Evolutionary conservation across 1,284 basidiomycete genomes (phyloP).

Genomic region (Malassezia globosa): DNA sequence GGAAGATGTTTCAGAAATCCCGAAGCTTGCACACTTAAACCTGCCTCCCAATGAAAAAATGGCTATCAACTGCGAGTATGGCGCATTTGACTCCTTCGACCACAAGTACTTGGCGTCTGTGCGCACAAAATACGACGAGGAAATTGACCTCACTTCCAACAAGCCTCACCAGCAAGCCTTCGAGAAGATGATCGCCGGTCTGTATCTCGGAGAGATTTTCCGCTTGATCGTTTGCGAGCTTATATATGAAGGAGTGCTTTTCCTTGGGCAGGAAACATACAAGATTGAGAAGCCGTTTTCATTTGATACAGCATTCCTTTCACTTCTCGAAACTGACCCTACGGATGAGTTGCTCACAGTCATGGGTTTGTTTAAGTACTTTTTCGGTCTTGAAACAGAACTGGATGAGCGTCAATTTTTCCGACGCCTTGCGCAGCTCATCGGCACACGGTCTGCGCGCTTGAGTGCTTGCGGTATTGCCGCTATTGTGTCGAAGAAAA

Average conservation of each 20-base stretch:
- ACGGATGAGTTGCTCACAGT: conserved; percentile 96
- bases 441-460: conserved; percentile 43
- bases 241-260: conserved; percentile 89
- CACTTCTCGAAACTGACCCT: conserved; percentile 90
- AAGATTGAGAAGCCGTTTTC: conserved; percentile 83
- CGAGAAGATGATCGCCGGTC: conserved; percentile 94
- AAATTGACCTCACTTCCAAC: conserved; percentile 85
- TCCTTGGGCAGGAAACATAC: conserved; percentile 92
- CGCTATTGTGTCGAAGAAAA: conserved; percentile 42
- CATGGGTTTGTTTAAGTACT: conserved; percentile 72
- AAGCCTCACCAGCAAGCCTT: conserved; percentile 92
- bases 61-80: conserved; percentile 95
- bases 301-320: conserved; percentile 94
- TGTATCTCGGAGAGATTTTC: conserved; percentile 92
- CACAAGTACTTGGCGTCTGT: conserved; percentile 70
- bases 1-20: conserved; percentile 66
- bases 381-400: conserved; percentile 44
- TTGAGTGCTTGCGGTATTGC: conserved; percentile 42
- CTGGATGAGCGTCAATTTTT: conserved; percentile 42
- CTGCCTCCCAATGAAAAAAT: conserved; percentile 63
- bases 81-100: conserved; percentile 90
- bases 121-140: conserved; percentile 81
- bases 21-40: conserved; percentile 64
- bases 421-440: conserved; percentile 59
- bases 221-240: conserved; percentile 86